Conservation (phyloP, 2,329 filamentous ascomycete species). For the Penicillium vulpinum region DNA sequence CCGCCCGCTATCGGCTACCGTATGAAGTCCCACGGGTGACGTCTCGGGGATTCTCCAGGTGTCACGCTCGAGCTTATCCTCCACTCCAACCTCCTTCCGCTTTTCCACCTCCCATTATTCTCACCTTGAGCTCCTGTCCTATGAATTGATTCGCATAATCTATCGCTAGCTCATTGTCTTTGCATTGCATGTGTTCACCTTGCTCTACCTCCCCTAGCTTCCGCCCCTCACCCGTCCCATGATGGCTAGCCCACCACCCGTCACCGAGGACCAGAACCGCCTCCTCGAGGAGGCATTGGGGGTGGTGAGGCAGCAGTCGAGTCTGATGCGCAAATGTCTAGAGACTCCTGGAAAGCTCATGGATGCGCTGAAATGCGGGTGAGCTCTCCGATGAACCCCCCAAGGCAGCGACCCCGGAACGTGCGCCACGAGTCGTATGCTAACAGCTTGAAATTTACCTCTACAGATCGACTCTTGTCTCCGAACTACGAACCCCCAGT, state of each 20-base stretch:
- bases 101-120: slow-evolving; percentile 2
- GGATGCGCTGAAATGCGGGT: slow-evolving; percentile 99
- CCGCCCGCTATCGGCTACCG: slow-evolving; percentile 3
- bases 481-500: slow-evolving; percentile 95
- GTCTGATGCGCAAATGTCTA: slow-evolving; percentile 95
- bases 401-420: slow-evolving; percentile 29
- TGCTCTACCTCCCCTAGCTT: slow-evolving; percentile 22
- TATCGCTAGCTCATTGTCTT: slow-evolving; percentile 16
- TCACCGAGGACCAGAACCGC: slow-evolving; percentile 78
- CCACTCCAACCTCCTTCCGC: slow-evolving; percentile 25
- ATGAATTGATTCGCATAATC: slow-evolving; percentile 8
- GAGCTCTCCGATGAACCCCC: slow-evolving; percentile 42
- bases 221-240: slow-evolving; percentile 29
- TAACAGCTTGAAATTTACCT: slow-evolving; percentile 14
- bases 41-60: slow-evolving; percentile 19
- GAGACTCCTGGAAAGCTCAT: slow-evolving; percentile 98
- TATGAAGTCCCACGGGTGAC: slow-evolving; percentile 16
- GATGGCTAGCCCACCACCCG: slow-evolving; percentile 58
- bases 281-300: slow-evolving; percentile 95
- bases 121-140: slow-evolving; percentile 4
- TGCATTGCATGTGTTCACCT: slow-evolving; percentile 27
- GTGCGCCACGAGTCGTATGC: slow-evolving; percentile 14
- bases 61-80: slow-evolving; percentile 22
- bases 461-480: slow-evolving; percentile 87
- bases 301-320: slow-evolving; percentile 95